Conservation (phyloP, 1,139 yeast genomes). For the Debaryomycetaceae sp. region DNA sequence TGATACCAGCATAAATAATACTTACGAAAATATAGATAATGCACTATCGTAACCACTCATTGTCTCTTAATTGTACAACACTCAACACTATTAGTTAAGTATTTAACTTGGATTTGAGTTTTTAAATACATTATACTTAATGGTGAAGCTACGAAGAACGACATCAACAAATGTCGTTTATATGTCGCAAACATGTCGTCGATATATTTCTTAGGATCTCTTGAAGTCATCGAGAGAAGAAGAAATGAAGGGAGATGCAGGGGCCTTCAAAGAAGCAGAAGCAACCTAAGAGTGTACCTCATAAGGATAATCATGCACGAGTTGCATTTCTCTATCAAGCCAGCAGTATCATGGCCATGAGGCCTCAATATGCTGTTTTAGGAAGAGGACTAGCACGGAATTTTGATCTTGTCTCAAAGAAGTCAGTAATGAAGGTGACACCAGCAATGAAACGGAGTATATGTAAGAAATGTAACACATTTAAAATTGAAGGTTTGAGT, state of each 20-base stretch:
- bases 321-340: slow-evolving; percentile 57
- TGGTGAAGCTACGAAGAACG: slow-evolving; percentile 1
- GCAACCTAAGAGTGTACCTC: slow-evolving; percentile 38
- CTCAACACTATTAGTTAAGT: background rate
- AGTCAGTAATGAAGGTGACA: slow-evolving; percentile 58
- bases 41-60: slow-evolving; percentile 99
- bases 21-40: slow-evolving; percentile 91
- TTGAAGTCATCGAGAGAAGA: too few relatives aligned
- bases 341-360: slow-evolving; percentile 27
- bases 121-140: slow-evolving; percentile 3
- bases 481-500: slow-evolving; percentile 47
- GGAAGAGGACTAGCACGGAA: slow-evolving; percentile 49
- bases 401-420: slow-evolving; percentile 54
- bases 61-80: slow-evolving; percentile 2
- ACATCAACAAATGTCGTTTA: slow-evolving; percentile 4
- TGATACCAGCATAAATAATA: too few relatives aligned
- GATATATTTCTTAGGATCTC: background rate
- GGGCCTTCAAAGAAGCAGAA: slow-evolving; percentile 11
- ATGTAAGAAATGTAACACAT: slow-evolving; percentile 57
- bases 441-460: slow-evolving; percentile 58
- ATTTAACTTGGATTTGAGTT: background rate
- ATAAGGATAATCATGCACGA: slow-evolving; percentile 57
- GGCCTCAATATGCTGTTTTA: slow-evolving; percentile 25
- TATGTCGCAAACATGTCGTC: background rate
- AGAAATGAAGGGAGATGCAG: slow-evolving; percentile 1